These are phyloP conservation scores for Begonia loranthoides DNA, from an alignment of 306 rosid genomes.

Conservation along the genomic window DNA sequence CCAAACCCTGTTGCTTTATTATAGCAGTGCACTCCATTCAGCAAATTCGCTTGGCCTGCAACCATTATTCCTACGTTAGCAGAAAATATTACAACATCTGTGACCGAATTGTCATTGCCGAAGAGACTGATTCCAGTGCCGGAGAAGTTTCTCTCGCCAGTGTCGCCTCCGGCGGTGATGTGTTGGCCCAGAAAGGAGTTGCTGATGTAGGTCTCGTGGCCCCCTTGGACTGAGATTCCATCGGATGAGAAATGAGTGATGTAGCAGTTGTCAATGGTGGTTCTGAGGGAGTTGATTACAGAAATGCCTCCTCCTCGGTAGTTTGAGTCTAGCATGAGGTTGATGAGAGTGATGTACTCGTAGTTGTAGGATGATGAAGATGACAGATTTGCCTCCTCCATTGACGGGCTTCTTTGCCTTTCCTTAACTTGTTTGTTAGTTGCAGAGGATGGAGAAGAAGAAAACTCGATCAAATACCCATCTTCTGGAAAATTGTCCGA, in stretches of 20 bases:
- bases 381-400: constrained; percentile 7
- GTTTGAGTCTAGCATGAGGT: constrained; percentile 66
- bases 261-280: constrained; percentile 73
- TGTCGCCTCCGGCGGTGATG: constrained; percentile 69
- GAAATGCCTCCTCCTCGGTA: constrained; percentile 77
- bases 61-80: constrained; percentile 53
- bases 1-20: constrained; percentile 91
- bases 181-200: constrained; percentile 85
- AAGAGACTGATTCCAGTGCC: constrained; percentile 60
- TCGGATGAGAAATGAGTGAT: constrained; percentile 66
- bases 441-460: constrained; percentile 22
- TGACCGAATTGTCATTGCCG: constrained; percentile 72
- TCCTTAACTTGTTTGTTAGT: not conserved
- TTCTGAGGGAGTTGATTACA: constrained; percentile 65
- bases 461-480: constrained; percentile 57
- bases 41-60: constrained; percentile 57
- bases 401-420: constrained; percentile 9
- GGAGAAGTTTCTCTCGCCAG: constrained; percentile 42
- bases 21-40: constrained; percentile 82
- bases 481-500: constrained; percentile 44
- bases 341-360: constrained; percentile 58
- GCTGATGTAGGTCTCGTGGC: constrained; percentile 82
- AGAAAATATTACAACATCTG: constrained; percentile 78
- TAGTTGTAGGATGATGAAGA: constrained; percentile 54
- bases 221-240: constrained; percentile 56